phyloP scores from a whole-genome alignment of 1,139 yeast species.

The Debaryomyces sp. region DNA sequence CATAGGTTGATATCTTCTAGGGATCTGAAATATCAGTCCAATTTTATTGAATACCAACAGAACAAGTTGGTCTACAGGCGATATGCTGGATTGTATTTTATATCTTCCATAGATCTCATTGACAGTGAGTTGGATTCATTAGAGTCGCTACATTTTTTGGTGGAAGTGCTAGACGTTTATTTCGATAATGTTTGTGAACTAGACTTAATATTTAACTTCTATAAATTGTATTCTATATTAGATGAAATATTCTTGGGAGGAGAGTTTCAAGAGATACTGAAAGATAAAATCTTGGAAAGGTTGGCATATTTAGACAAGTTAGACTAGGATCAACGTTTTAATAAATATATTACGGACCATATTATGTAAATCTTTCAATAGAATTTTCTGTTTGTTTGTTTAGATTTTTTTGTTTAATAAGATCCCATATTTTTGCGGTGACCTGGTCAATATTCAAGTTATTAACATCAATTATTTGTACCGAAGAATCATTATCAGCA shows the following conservation, averaged over 20 bases:
- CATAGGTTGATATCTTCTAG: constrained; percentile 81
- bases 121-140: constrained; percentile 84
- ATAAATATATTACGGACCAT: too few relatives aligned
- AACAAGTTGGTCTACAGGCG: constrained; percentile 81
- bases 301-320: constrained; percentile 51
- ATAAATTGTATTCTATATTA: constrained; percentile 67
- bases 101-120: constrained; percentile 70
- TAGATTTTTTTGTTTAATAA: constrained; percentile 16
- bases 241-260: constrained; percentile 83
- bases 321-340: too few relatives aligned
- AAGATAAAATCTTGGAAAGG: constrained; percentile 56
- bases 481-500: constrained; percentile 31
- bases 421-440: constrained; percentile 29
- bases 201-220: constrained; percentile 82
- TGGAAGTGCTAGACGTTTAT: constrained; percentile 83
- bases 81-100: constrained; percentile 89
- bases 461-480: constrained; percentile 62
- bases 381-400: constrained; percentile 18
- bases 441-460: constrained; percentile 61
- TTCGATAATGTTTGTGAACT: constrained; percentile 93
- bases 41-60: constrained; percentile 75
- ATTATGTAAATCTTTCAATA: constrained; percentile 11
- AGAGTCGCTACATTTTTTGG: constrained; percentile 85
- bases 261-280: constrained; percentile 75
- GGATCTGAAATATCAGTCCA: constrained; percentile 81